Evolutionary conservation across 2,329 filamentous ascomycete genomes (phyloP).

Genomic region (Ascochyta rabiei): DNA sequence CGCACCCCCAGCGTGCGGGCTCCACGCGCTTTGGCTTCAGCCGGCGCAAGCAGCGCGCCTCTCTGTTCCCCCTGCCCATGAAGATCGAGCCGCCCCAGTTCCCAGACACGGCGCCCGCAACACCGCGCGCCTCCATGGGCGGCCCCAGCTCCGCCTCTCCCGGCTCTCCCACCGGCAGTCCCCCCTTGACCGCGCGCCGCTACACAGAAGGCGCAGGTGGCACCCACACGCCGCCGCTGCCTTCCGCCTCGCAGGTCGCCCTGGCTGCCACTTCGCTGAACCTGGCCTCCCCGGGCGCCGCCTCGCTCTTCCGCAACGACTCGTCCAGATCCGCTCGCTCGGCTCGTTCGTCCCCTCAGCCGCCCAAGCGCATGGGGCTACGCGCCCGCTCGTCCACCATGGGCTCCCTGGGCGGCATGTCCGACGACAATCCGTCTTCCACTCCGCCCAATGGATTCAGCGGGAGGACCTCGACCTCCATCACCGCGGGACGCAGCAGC

Average conservation of each 20-base stretch:
- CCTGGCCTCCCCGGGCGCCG: conserved; percentile 52
- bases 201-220: conserved; percentile 39
- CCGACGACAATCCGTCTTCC: conserved; percentile 71
- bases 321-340: conserved; percentile 73
- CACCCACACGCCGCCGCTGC: conserved; percentile 44
- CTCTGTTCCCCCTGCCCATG: conserved; percentile 88
- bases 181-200: conserved; percentile 44
- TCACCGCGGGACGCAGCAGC: conserved; percentile 84
- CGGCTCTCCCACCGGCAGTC: conserved; percentile 44
- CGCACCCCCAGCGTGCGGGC: conserved; percentile 65
- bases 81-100: conserved; percentile 62
- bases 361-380: conserved; percentile 62
- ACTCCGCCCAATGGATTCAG: conserved; percentile 54
- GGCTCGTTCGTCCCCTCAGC: conserved; percentile 59
- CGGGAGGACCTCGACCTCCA: conserved; percentile 79
- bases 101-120: conserved; percentile 54
- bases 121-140: conserved; percentile 51
- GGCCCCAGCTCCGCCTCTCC: conserved; percentile 44
- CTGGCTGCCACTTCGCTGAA: conserved; percentile 55
- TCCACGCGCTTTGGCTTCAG: conserved; percentile 75
- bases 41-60: conserved; percentile 71
- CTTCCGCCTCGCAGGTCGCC: conserved; percentile 60
- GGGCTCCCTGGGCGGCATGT: conserved; percentile 77
- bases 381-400: conserved; percentile 87
- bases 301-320: conserved; percentile 62